Evolutionary conservation across 495 filamentous ascomycete species (phyloP), one percentile per base, ranked within the genome.

Genomic region (Aspergillus bridgeri): DNA sequence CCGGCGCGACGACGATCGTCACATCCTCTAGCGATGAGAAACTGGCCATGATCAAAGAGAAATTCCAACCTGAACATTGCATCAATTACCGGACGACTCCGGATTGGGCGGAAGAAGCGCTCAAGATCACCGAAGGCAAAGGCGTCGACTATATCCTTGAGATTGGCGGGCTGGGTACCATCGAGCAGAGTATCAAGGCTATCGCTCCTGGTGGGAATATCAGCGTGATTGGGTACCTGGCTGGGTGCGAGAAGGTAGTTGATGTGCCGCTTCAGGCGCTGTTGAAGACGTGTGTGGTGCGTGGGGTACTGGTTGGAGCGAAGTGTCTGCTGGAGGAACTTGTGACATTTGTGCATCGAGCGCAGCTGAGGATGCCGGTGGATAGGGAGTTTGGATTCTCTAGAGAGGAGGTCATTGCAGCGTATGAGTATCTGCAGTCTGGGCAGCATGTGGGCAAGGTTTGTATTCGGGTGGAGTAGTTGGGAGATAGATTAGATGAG

Each of bases 1-100:
- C 65, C 9, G 69, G 71, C 13, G 65, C 65, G 0, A 66, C 49
- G 5, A 67, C 67, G 2, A 69, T 74, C 22, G 61, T 65, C 33
- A 74, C 71, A 0, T 63, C 69, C 0, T 69, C 67, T 0, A 66
- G 60, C 21, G 66, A 70, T 42, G 62, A 64, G 29, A 72, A 74
- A 45, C 42, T 67, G 7, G 29, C 63, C 18, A 17, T 42, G 15
- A 56, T 62, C n/a, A 65, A 64, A 25, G 33, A 29, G 19, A 45
- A 61, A 43, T 64, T 67, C 50, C 59, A 59, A 4, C 61, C 60
- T 6, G 56, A 63, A 4, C 49, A 68, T 20, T 45, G 51, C 43
- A 65, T 73, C 55, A 71, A 75, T 53, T 75, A 73, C 61, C 62
- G 58, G 23, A 66, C 56, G 18, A 61, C 56, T 0, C 61, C 69